Evolutionary conservation across 257 asterid genomes (phyloP), one percentile per base, ranked within the genome.

Genomic region (Verbascum thapsus): DNA sequence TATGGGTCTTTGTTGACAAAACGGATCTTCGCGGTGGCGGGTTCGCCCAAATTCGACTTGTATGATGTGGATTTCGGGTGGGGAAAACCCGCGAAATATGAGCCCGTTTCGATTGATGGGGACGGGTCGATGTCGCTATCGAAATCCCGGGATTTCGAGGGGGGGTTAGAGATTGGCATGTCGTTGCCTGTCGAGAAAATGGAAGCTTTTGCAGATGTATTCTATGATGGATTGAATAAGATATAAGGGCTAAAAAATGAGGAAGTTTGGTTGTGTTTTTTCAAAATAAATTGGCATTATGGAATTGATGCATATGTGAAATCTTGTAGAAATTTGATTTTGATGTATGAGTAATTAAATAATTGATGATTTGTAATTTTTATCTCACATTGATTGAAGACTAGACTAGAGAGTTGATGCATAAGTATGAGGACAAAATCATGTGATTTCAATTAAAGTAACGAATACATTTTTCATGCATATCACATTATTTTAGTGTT

Each of bases 181-280:
- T 61, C 67, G 4, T 34, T 45, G 58, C 48, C 47, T 0, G 10
- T 23, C 19, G 3, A 13, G n/a, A 35, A 47, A 12, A 61, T 61
- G 82, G 74, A 72, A n/a, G 51, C 59, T 37, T 77, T 77, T 50
- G 45, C 43, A 1, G 48, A 13, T 11, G 8, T 66, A 8, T 75
- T 75, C 34, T 1, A 10, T 8, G 61, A 32, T 15, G 73, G 52
- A 3, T 19, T 68, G 45, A n/a, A n/a, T n/a, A 48, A 58, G 54
- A 48, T 58, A 13, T 67, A 49, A 47, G 6, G 1, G 8, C 15
- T n/a, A n/a, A n/a, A n/a, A n/a, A n/a, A n/a, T n/a, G n/a, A n/a
- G n/a, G n/a, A 15, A 10, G 1, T 19, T 11, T 42, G 48, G 0
- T 0, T n/a, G 48, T n/a, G 32, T 26, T 26, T 26, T 26, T 26